Conservation (phyloP, 1,139 yeast genomes). For the Blastobotrys persicus region DNA sequence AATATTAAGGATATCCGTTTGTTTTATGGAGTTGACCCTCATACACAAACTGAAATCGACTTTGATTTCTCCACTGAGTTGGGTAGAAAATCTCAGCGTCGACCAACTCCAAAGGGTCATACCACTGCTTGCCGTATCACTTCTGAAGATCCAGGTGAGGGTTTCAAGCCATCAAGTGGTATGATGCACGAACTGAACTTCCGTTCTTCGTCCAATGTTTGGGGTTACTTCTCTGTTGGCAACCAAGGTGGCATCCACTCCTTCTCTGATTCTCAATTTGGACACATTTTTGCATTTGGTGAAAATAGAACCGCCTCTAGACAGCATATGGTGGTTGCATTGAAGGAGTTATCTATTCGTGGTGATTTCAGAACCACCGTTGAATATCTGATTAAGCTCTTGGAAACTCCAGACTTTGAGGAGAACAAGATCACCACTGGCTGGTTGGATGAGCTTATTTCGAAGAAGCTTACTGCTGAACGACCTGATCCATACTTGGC, state of each 20-base stretch:
- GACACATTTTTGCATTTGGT: slow-evolving; percentile 98
- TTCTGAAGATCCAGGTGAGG: slow-evolving; percentile 98
- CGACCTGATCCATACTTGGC: slow-evolving; percentile 91
- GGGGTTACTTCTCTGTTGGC: slow-evolving; percentile 99
- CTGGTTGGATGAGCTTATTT: slow-evolving; percentile 94
- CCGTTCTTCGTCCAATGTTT: slow-evolving; percentile 93
- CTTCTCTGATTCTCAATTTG: slow-evolving; percentile 96
- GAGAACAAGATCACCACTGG: slow-evolving; percentile 96
- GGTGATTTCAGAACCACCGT: slow-evolving; percentile 99
- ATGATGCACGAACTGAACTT: slow-evolving; percentile 92
- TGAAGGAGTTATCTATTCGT: slow-evolving; percentile 91
- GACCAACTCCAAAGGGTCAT: slow-evolving; percentile 95
- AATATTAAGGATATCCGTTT: slow-evolving; percentile 89
- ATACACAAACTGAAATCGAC: slow-evolving; percentile 84
- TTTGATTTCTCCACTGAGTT: slow-evolving; percentile 78
- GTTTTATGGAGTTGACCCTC: slow-evolving; percentile 94
- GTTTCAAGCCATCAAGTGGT: slow-evolving; percentile 98
- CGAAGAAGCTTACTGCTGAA: slow-evolving; percentile 91
- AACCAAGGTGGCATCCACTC: slow-evolving; percentile 97
- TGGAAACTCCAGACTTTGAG: slow-evolving; percentile 96
- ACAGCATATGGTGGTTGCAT: slow-evolving; percentile 97
- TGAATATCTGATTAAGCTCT: slow-evolving; percentile 87
- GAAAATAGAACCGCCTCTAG: slow-evolving; percentile 97
- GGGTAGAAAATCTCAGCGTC: slow-evolving; percentile 75
- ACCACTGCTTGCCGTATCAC: slow-evolving; percentile 99